Conservation (phyloP, 1,284 basidiomycete genomes). For the Anthracocystis walkeri region DNA sequence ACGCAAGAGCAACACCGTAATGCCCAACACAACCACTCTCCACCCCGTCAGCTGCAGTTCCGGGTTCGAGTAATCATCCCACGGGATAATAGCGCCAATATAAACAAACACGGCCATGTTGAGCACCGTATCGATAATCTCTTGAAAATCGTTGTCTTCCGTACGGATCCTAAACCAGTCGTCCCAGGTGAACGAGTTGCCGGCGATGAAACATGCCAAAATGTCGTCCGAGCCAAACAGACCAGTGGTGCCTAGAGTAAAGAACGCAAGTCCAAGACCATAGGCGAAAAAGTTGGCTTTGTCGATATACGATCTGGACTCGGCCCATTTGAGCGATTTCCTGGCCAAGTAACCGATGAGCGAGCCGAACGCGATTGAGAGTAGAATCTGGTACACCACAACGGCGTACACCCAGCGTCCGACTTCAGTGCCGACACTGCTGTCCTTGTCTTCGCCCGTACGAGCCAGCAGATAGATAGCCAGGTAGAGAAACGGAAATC, state of each 20-base stretch:
- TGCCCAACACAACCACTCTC: slow-evolving; percentile 64
- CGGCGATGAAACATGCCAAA: slow-evolving; percentile 70
- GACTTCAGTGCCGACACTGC: slow-evolving; percentile 64
- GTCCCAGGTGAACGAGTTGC: slow-evolving; percentile 70
- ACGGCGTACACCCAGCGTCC: slow-evolving; percentile 70
- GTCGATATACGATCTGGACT: slow-evolving; percentile 69
- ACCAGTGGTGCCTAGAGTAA: slow-evolving; percentile 70
- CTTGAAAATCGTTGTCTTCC: slow-evolving; percentile 74
- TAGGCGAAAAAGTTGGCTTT: slow-evolving; percentile 69
- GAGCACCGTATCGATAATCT: slow-evolving; percentile 73
- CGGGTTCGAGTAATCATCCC: slow-evolving; percentile 53
- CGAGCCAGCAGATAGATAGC: slow-evolving; percentile 68
- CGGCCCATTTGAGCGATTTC: slow-evolving; percentile 70
- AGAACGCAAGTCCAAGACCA: slow-evolving; percentile 70
- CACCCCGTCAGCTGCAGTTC: slow-evolving; percentile 58
- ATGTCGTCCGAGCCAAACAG: slow-evolving; percentile 71
- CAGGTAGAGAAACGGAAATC: slow-evolving; percentile 66
- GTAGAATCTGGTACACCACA: slow-evolving; percentile 70
- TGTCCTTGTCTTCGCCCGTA: slow-evolving; percentile 45
- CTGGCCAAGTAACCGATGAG: slow-evolving; percentile 70
- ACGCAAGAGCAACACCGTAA: slow-evolving; percentile 61
- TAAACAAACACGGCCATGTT: slow-evolving; percentile 72
- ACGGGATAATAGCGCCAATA: slow-evolving; percentile 70
- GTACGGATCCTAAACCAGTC: slow-evolving; percentile 72
- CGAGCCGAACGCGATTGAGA: slow-evolving; percentile 68